Conservation (phyloP, 139 green algal genomes). For the Chlorella sp. region DNA sequence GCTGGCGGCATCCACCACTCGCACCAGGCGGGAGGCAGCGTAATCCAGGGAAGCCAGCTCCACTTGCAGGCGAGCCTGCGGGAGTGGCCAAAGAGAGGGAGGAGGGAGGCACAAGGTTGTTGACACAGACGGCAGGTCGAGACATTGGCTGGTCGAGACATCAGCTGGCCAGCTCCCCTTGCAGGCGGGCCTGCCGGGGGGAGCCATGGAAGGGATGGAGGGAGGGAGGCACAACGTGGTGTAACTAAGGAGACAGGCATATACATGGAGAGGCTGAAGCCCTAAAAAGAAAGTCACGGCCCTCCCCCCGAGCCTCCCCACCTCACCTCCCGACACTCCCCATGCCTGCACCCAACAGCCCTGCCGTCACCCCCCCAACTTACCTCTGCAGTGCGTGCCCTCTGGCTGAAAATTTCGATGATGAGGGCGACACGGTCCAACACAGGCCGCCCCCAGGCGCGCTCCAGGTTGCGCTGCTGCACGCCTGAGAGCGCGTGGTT, state of each 20-base stretch:
- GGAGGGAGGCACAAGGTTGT: neutral
- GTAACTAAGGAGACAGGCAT: no score
- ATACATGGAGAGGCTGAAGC: no score
- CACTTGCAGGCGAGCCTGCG: slow-evolving; percentile 55
- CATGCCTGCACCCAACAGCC: neutral
- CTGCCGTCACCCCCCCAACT: no score
- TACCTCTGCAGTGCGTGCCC: slow-evolving; percentile 63
- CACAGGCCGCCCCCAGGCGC: slow-evolving; percentile 49
- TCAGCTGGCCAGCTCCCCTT: slow-evolving; percentile 46
- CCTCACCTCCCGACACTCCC: no score
- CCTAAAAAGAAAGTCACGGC: no score
- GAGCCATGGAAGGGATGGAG: neutral
- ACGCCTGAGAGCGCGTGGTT: slow-evolving; percentile 62
- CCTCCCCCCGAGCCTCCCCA: neutral
- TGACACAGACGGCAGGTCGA: neutral
- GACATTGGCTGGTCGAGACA: no score
- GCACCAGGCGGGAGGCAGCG: slow-evolving; percentile 63
- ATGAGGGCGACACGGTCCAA: slow-evolving; percentile 78
- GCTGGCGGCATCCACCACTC: slow-evolving; percentile 20
- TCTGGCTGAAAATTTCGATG: slow-evolving; percentile 74
- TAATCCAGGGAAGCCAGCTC: slow-evolving; percentile 71
- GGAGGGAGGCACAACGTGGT: neutral
- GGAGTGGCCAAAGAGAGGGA: neutral
- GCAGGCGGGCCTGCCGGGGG: slow-evolving; percentile 53
- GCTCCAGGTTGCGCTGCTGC: slow-evolving; percentile 75